phyloP scores from a whole-genome alignment of 2,329 filamentous ascomycete genomes.

The Penicillium sp. region DNA sequence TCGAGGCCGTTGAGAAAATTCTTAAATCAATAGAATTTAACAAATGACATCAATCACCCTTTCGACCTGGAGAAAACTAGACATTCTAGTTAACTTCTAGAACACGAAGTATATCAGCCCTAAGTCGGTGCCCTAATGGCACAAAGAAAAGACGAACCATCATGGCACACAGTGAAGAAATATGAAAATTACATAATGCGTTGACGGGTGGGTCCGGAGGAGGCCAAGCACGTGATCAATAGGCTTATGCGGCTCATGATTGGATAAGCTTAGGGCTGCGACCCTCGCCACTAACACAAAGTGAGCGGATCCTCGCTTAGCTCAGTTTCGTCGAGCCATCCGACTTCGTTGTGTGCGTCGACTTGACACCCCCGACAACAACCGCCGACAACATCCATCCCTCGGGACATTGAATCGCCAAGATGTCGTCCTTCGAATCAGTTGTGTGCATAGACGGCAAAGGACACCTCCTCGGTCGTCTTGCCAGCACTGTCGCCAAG shows the following conservation, averaged over 20 bases:
- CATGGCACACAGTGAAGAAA: conserved; percentile 4
- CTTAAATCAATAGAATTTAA: not conserved
- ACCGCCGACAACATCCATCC: conserved; percentile 46
- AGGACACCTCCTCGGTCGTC: conserved; percentile 98
- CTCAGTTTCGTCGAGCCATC: conserved; percentile 37
- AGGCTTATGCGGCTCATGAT: conserved; percentile 4
- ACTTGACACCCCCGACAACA: conserved; percentile 46
- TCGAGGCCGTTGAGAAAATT: not conserved
- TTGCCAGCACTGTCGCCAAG: conserved; percentile 97
- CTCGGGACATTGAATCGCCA: conserved; percentile 46
- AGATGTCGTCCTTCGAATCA: conserved; percentile 64
- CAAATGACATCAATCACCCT: not conserved
- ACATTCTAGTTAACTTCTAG: conserved; percentile 17
- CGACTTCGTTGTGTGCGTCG: conserved; percentile 44
- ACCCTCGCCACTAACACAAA: conserved; percentile 39
- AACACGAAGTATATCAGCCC: conserved; percentile 19
- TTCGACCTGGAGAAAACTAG: not conserved
- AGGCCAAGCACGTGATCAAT: not conserved
- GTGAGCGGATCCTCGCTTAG: conserved; percentile 39
- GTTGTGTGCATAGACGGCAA: conserved; percentile 94
- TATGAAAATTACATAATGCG: conserved; percentile 5
- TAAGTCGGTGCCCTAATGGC: conserved; percentile 22
- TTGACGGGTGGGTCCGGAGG: not conserved
- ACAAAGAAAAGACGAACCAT: conserved; percentile 1
- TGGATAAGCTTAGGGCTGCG: conserved; percentile 40